Base-by-base conservation (phyloP, 1,139 yeast species). In the Yamadazyma kanchanaburiensis region DNA sequence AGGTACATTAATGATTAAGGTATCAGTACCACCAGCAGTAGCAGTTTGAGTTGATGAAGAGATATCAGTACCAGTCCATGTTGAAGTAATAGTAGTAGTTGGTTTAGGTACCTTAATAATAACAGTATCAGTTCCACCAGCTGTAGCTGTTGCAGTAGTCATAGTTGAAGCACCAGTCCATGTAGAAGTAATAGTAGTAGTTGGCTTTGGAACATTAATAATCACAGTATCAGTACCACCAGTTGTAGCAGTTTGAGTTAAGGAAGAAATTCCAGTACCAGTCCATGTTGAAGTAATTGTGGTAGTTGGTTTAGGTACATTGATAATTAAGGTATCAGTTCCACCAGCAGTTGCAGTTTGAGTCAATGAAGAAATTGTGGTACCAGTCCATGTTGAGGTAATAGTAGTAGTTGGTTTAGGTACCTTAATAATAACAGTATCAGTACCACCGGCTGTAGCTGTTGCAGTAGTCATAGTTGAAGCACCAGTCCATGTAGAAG, bases 161-260 rank as follows among this genome's bases (percentile, higher is more conserved):
- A 10, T 18, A 18, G 20, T 18, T 10, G 20, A 8, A 10, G 9
- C 10, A 18, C 20, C 20, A 20, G 30, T 37, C 6, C 20, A 11
- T 4, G 43, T 24, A 11, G 29, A 20, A 15, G 25, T 25, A 7
- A 18, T 10, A 18, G 20, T 18, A 10, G 20, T 18, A 10, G 20
- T 18, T 8, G 47, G 45, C 13, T 35, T 35, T 14, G 53, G 52
- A 6, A 38, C 39, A 7, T 28, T 30, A 11, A 36, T 37, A 12
- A 32, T 31, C 6, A 42, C 39, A 4, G 49, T 46, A 6, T 31
- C 45, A n/a, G 48, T 45, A 12, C 25, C 37, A 12, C 46, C 47
- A 8, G 35, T 28, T 7, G 30, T 13, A 15, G 22, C 13, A 15
- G 28, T 34, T 5, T 21, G 15, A 4, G 42, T 21, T 12, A 22